Conservation (phyloP, 192 early-diverging fungal species). For the Podila verticillata region DNA sequence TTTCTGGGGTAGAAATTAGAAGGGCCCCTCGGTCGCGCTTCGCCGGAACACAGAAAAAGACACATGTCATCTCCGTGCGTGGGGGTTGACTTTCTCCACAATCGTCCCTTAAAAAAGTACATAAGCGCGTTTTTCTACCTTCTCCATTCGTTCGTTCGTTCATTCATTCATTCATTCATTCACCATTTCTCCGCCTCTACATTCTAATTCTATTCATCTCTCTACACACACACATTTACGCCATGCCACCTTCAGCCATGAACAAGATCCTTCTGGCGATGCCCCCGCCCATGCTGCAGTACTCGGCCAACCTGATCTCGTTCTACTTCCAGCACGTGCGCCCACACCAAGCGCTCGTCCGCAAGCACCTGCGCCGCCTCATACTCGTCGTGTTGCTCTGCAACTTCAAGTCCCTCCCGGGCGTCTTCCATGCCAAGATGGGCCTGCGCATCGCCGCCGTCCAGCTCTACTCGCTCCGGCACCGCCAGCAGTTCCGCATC, state of each 20-base stretch:
- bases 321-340: conserved; percentile 49
- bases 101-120: not conserved
- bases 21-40: too few species aligned
- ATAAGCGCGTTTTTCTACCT: not conserved
- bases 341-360: conserved; percentile 16
- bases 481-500: conserved; percentile 35
- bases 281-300: conserved; percentile 32
- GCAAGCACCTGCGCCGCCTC: conserved; percentile 35
- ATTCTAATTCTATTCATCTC: not conserved
- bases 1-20: too few species aligned
- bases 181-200: too few species aligned
- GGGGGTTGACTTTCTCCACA: not conserved
- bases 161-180: not conserved
- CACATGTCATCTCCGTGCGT: too few species aligned
- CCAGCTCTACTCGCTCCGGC: conserved; percentile 35
- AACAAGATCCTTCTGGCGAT: conserved; percentile 40
- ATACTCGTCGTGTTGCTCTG: conserved; percentile 26
- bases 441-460: conserved; percentile 30
- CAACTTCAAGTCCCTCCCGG: conserved; percentile 47
- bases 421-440: conserved; percentile 48
- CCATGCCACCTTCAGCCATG: conserved; percentile 43
- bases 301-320: conserved; percentile 41
- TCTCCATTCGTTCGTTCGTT: not conserved
- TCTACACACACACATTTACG: not conserved
- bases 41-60: too few species aligned